Evolutionary conservation across 441 rosid species (phyloP), one percentile per base, ranked within the genome.

Genomic region (Flueggea neowawraea): DNA sequence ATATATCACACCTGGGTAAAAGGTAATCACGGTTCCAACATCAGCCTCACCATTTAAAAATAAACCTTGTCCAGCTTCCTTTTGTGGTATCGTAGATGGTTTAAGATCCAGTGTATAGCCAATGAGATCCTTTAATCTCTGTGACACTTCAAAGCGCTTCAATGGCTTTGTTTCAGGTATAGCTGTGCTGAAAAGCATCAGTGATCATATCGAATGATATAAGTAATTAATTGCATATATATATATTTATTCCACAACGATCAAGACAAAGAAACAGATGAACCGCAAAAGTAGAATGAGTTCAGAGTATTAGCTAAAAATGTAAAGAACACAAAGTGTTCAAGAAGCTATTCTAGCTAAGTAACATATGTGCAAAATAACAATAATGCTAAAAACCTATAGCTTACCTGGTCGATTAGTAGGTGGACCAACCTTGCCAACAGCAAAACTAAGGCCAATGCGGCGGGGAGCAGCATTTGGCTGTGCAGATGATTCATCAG

Each of bases 391-490:
- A 2, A 17, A 28, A 16, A 58, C 14, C 0, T 54, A 72, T 36
- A 58, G 59, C 86, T 78, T 78, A 90, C 97, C 78, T 28, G 80
- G 66, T 66, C 14, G 60, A 56, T 62, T 67, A 39, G 60, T 45
- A 14, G 76, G 67, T 58, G 72, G 59, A 69, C 60, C 69, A 62
- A 63, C 77, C 62, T 69, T 72, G 51, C 90, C 86, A 52, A 84
- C 78, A 55, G 92, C 96, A 63, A 84, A 80, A 72, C 85, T 82
- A 62, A 94, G 95, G 74, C 96, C 97, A 63, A 95, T 88, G 58
- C 64, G 80, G 60, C 62, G 75, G 67, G 84, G 71, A 73, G 85
- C 58, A 60, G 56, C 61, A 69, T 60, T 56, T 6, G 70, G 54
- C 62, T 73, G 65, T 10, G 55, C 55, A 54, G 79, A 56, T 13